Base-by-base conservation (phyloP, 495 filamentous ascomycete species). In the Daldinia loculata region DNA sequence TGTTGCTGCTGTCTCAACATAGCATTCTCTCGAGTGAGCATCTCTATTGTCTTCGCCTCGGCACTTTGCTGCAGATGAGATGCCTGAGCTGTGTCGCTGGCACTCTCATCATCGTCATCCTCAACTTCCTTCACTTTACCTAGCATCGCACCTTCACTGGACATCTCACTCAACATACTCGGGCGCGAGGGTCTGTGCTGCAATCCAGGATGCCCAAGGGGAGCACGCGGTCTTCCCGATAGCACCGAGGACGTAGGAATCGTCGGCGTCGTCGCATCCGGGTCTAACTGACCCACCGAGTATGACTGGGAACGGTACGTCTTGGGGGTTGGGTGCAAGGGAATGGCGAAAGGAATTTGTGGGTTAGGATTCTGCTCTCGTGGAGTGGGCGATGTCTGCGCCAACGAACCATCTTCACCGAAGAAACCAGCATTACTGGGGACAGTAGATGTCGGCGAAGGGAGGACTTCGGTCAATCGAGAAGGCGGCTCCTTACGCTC, bases 281-380 rank as follows among this genome's bases (percentile, higher is more conserved):
- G 86, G 26, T 97, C 94, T 67, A 92, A 79, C 77, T 99, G 95
- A 26, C 95, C 95, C 29, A 97, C 94, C 2, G 95, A 98, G 77
- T 98, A 98, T 5, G 95, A 99, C 80, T 97, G 93, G 14, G 95
- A 99, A 32, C 95, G 91, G 74, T 96, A 96, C 2, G 92, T 95
- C 75, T 97, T 95, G 9, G 91, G 92, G 0, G 93, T 95, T 4
- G 94, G 94, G 67, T 97, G 92, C 14, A 98, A 83, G 3, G 94
- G 94, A 65, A 97, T 97, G 6, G 92, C 87, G 66, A 98, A 96
- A 14, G 94, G 94, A 63, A 97, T 92, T 63, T 93, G 91, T 7
- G 88, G 84, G 45, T 83, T 84, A 12, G 82, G 69, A 12, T 76
- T 70, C 39, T 75, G 74, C 7, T 87, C 85, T 67, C 83, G 74